Conservation (phyloP, 2,329 filamentous ascomycete species). For the Apiospora arundinis region DNA sequence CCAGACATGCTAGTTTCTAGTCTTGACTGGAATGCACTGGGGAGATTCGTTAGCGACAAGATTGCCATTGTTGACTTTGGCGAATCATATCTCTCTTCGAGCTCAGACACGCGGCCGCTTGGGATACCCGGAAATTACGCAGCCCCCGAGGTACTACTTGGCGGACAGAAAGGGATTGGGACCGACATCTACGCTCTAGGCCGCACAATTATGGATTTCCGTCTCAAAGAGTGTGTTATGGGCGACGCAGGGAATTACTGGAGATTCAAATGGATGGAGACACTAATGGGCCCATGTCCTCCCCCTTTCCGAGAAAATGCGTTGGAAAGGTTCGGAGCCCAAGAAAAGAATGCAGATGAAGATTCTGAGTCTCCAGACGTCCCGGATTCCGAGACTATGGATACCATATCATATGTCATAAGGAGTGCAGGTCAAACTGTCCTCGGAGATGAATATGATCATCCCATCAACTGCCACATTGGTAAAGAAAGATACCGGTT, state of each 20-base stretch:
- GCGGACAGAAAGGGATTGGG: background rate
- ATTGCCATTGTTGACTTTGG: conserved; percentile 2
- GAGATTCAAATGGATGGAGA: background rate
- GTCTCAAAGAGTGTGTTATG: too few species aligned
- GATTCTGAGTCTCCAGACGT: too few species aligned
- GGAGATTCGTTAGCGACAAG: background rate
- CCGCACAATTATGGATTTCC: background rate
- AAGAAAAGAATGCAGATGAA: too few species aligned
- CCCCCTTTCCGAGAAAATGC: background rate
- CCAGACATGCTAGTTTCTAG: background rate
- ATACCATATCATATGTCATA: too few species aligned
- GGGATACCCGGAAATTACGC: background rate
- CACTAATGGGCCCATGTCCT: background rate
- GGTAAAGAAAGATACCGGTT: background rate
- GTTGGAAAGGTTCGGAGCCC: background rate
- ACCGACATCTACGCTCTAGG: background rate
- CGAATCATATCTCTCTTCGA: background rate
- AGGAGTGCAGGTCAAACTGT: too few species aligned
- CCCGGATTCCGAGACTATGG: too few species aligned
- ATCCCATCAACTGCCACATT: background rate
- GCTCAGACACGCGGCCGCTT: too few species aligned
- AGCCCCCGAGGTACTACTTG: background rate
- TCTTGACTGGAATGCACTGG: background rate
- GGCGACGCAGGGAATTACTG: background rate
- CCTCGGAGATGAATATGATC: background rate